Evolutionary conservation across 768 basidiomycete species (phyloP).

Genomic region (Serpula lacrymans): DNA sequence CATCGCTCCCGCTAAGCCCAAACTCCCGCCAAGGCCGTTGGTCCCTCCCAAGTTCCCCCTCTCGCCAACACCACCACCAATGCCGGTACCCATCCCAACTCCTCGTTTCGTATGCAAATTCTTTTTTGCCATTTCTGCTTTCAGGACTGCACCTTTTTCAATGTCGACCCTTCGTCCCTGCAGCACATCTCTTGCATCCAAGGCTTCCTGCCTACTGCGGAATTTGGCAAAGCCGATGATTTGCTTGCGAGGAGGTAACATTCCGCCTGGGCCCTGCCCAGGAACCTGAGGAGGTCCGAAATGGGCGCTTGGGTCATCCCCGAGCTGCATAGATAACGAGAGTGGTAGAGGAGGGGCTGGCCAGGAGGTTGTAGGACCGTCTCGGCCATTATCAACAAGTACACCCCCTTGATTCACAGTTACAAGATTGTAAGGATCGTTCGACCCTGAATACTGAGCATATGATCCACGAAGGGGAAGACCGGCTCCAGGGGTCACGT

Average conservation of each 20-base stretch:
- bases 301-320: no score
- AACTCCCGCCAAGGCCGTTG: slow-evolving; percentile 17
- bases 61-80: slow-evolving; percentile 21
- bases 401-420: slow-evolving; percentile 81
- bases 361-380: slow-evolving; percentile 72
- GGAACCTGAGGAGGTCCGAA: slow-evolving; percentile 31
- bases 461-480: slow-evolving; percentile 32
- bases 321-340: slow-evolving; percentile 22
- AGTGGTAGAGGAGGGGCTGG: slow-evolving; percentile 35
- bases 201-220: slow-evolving; percentile 78
- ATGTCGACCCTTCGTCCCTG: slow-evolving; percentile 90
- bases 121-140: slow-evolving; percentile 99
- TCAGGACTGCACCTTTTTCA: slow-evolving; percentile 88
- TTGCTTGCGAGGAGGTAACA: slow-evolving; percentile 75
- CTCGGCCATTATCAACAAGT: slow-evolving; percentile 74
- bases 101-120: slow-evolving; percentile 95
- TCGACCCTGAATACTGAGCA: slow-evolving; percentile 45
- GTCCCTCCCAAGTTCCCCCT: slow-evolving; percentile 24
- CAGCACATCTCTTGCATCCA: slow-evolving; percentile 82
- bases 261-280: slow-evolving; percentile 17
- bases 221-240: slow-evolving; percentile 99
- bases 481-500: slow-evolving; percentile 22
- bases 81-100: slow-evolving; percentile 60
- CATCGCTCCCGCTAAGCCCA: no score
- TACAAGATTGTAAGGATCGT: slow-evolving; percentile 82